Evolutionary conservation across 352 stramenopile genomes (phyloP).

Genomic region (Globisporangium parvum): DNA sequence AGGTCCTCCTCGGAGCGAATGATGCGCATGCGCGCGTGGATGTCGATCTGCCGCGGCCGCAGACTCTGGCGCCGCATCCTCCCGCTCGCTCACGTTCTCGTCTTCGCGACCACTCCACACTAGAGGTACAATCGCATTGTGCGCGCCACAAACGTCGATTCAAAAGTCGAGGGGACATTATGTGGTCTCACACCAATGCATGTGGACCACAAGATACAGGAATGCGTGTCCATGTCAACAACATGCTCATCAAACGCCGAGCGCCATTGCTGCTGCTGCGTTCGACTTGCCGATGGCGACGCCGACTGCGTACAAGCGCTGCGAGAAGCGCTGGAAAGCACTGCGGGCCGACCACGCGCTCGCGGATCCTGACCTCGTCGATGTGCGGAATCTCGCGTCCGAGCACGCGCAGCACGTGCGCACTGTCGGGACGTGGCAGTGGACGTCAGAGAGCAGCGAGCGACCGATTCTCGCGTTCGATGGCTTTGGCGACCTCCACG

Average conservation of each 20-base stretch:
- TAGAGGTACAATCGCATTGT: no score
- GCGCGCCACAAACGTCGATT: neutral
- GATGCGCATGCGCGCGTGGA: constrained; percentile 82
- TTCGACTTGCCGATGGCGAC: neutral
- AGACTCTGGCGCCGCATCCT: constrained; percentile 79
- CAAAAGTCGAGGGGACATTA: neutral
- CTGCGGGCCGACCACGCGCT: constrained; percentile 20
- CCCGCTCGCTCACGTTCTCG: neutral
- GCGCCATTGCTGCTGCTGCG: no score
- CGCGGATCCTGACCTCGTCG: constrained; percentile 29
- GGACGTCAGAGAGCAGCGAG: constrained; percentile 11
- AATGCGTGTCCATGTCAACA: no score
- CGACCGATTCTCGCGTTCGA: constrained; percentile 49
- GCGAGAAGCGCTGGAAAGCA: constrained; percentile 74
- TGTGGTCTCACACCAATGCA: no score
- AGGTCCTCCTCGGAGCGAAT: constrained; percentile 80
- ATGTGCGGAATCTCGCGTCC: constrained; percentile 26
- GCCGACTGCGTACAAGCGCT: constrained; percentile 45
- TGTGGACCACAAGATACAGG: no score
- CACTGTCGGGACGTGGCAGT: constrained; percentile 33
- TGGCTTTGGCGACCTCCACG: constrained; percentile 32
- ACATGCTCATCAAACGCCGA: neutral
- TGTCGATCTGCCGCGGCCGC: constrained; percentile 81
- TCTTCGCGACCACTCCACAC: no score
- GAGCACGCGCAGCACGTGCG: constrained; percentile 27